These are phyloP conservation scores for Diplodia sapinea DNA, from an alignment of 2,329 filamentous ascomycete genomes.

Conservation along the genomic window DNA sequence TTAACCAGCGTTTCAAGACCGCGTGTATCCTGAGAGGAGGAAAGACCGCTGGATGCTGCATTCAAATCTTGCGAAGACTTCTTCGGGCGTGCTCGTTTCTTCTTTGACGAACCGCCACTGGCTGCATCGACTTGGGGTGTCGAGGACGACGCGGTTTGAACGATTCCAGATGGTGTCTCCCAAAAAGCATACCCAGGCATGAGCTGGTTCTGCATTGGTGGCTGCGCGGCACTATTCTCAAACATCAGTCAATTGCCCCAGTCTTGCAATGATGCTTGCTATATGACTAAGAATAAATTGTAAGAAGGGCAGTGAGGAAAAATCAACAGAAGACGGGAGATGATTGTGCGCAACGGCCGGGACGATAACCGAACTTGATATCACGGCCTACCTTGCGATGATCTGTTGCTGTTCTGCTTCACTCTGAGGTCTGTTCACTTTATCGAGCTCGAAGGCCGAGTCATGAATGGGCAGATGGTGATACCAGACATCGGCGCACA, in stretches of 20 bases:
- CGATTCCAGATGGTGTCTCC: background rate
- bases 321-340: background rate
- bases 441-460: background rate
- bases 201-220: background rate
- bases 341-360: too few species aligned
- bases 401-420: background rate
- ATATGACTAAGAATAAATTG: background rate
- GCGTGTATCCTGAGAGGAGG: constrained; percentile 3
- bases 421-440: background rate
- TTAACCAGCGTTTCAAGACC: constrained; percentile 8
- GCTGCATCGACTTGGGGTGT: background rate
- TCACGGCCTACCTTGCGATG: background rate
- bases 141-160: background rate
- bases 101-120: background rate
- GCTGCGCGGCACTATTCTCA: background rate
- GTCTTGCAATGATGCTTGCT: background rate
- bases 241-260: background rate
- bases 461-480: constrained; percentile 19
- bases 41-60: background rate
- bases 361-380: background rate
- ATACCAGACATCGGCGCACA: constrained; percentile 20
- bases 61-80: background rate
- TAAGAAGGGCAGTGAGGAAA: background rate
- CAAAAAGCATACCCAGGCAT: background rate
- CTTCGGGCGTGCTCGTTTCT: constrained; percentile 9